phyloP scores from a whole-genome alignment of 2,329 filamentous ascomycete genomes.

The Metarhizium rileyi region DNA sequence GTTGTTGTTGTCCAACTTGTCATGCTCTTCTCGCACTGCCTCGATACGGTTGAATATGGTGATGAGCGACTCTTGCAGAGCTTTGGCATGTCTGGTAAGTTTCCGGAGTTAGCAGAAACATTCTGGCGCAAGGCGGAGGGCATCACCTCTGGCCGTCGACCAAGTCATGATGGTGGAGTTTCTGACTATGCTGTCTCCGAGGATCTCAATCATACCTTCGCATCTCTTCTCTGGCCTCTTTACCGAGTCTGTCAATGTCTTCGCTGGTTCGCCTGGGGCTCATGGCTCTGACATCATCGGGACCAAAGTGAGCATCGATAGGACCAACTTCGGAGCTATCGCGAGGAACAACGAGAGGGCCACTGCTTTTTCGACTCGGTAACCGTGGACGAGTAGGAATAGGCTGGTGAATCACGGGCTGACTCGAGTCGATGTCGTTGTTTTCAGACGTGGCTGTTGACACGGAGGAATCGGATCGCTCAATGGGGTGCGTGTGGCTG shows the following conservation, averaged over 20 bases:
- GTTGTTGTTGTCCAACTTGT: conserved; percentile 95
- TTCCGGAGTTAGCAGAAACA: neutral
- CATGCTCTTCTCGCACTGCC: conserved; percentile 85
- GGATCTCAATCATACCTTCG: conserved; percentile 45
- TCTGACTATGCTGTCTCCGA: neutral
- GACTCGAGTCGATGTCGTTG: conserved; percentile 32
- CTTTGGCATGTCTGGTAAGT: conserved; percentile 70
- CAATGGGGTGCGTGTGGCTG: conserved; percentile 23
- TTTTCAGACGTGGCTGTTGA: conserved; percentile 25
- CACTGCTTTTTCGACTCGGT: conserved; percentile 67
- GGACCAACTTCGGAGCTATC: conserved; percentile 66
- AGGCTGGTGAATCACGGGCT: conserved; percentile 41
- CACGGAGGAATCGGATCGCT: conserved; percentile 27
- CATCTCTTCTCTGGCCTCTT: conserved; percentile 63
- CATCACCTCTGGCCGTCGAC: too few species aligned
- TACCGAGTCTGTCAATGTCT: conserved; percentile 78
- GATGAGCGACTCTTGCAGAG: conserved; percentile 78
- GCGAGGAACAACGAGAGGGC: conserved; percentile 72
- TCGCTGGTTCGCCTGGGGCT: conserved; percentile 84
- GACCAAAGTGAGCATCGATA: conserved; percentile 65
- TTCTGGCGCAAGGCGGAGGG: too few species aligned
- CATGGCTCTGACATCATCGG: conserved; percentile 88
- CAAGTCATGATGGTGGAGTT: neutral
- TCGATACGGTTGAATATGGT: conserved; percentile 91
- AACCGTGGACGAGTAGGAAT: conserved; percentile 54